Base-by-base conservation (phyloP, 331 rosid species). In the Malus hybrid region DNA sequence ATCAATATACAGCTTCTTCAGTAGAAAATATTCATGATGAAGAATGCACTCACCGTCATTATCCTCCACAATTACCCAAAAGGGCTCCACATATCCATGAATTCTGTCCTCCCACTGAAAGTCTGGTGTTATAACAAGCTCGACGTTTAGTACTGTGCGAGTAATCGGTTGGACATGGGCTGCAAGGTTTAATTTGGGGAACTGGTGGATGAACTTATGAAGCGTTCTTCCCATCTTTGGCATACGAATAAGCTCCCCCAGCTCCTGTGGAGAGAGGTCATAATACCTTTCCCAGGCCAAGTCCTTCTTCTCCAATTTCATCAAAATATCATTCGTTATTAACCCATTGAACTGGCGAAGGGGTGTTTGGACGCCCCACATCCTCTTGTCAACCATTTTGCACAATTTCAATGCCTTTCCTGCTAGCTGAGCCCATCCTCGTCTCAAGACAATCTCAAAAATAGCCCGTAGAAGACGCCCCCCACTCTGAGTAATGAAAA, bases 281-380 rank as follows among this genome's bases (percentile, higher is more conserved):
- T 89, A 90, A 75, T 90, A 90, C 73, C 98, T 88, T 74, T 93
- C 98, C 98, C 96, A 93, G 61, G 96, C 88, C 86, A 93, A 82
- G 83, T 93, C 96, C 84, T 93, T 93, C 88, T 90, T 93, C 87
- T 93, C 98, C 82, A 93, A 82, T 78, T 89, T 93, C 52, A 75
- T 86, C 77, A 93, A 83, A 62, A 89, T 72, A 79, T 93, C 95
- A 85, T 84, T 79, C 10, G 85, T 79, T 72, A 93, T 87, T 15
- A 50, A 50, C 64, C 95, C 98, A 73, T 82, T 83, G 81, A 93
- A 93, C 77, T 90, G 97, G 56, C 94, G 93, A 66, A 93, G 91
- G 29, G 97, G 93, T n/a, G 94, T 93, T 75, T 93, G 97, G 66
- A 93, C 96, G 79, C 88, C 84, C 97, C 97, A 93, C 94, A 93